phyloP scores from a whole-genome alignment of 192 early-diverging fungal genomes.

The Rhizophlyctis rosea region DNA sequence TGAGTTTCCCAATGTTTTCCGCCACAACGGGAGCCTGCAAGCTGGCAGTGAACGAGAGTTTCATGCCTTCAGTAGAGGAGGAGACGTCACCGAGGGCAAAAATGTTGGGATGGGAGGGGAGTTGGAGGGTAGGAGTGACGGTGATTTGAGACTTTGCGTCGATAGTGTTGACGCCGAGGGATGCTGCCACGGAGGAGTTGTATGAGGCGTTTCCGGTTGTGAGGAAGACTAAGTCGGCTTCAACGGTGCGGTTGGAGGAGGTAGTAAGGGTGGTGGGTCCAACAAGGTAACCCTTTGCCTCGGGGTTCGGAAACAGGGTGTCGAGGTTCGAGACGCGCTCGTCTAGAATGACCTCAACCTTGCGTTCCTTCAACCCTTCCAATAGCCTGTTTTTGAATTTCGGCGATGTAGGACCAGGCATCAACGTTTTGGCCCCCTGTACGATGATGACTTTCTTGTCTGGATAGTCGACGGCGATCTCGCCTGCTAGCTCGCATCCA shows the following conservation, averaged over 20 bases:
- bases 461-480: conserved; percentile 63
- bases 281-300: conserved; percentile 7
- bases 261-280: conserved; percentile 38
- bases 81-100: conserved; percentile 74
- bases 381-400: conserved; percentile 16
- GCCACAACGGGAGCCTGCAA: conserved; percentile 20
- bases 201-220: conserved; percentile 69
- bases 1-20: conserved; percentile 28
- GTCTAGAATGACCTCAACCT: conserved; percentile 48
- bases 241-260: conserved; percentile 39
- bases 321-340: conserved; percentile 44
- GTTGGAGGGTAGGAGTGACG: conserved; percentile 69
- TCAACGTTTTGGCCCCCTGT: conserved; percentile 49
- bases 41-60: conserved; percentile 14
- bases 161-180: conserved; percentile 55
- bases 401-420: conserved; percentile 5
- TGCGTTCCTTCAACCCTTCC: conserved; percentile 28
- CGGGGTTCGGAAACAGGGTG: conserved; percentile 31
- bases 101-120: conserved; percentile 59
- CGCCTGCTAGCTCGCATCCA: conserved; percentile 75
- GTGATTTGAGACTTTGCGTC: conserved; percentile 55
- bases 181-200: conserved; percentile 59
- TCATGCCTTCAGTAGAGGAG: conserved; percentile 43
- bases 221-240: conserved; percentile 62
- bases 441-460: conserved; percentile 60